phyloP scores from a whole-genome alignment of 768 basidiomycete genomes.

The Boletus tylopilopsis region DNA sequence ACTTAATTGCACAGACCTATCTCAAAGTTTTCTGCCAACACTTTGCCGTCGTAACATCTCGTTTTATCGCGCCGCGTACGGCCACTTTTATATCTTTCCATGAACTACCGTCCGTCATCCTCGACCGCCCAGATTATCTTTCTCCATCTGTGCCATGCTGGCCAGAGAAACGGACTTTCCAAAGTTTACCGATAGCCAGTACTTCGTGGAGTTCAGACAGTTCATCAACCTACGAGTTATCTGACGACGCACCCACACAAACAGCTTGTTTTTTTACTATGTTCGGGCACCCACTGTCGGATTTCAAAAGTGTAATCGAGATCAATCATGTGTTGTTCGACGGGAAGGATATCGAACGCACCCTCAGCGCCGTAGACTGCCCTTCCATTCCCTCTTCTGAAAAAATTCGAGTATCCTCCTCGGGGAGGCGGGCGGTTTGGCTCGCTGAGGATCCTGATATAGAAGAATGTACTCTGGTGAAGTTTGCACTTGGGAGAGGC shows the following conservation, averaged over 20 bases:
- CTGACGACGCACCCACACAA: conserved; percentile 9
- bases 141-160: conserved; percentile 6
- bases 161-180: conserved; percentile 10
- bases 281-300: conserved; percentile 5
- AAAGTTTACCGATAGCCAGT: conserved; percentile 6
- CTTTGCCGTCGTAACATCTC: conserved; percentile 7
- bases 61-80: background rate
- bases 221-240: conserved; percentile 8
- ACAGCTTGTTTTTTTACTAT: conserved; percentile 12
- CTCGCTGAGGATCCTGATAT: conserved; percentile 7
- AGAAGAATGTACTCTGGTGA: conserved; percentile 48
- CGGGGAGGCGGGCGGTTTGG: conserved; percentile 22
- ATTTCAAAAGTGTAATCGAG: background rate
- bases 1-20: conserved; percentile 7
- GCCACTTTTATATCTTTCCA: conserved; percentile 11
- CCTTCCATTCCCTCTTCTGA: conserved; percentile 8
- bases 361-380: conserved; percentile 3
- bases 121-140: conserved; percentile 1
- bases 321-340: conserved; percentile 14
- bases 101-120: conserved; percentile 12
- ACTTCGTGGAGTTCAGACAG: conserved; percentile 14
- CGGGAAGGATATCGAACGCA: conserved; percentile 1
- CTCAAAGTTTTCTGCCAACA: conserved; percentile 13
- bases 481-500: conserved; percentile 37
- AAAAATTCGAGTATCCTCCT: conserved; percentile 16